These are phyloP conservation scores for Picea engelmannii DNA, from an alignment of 83 land plant species.

Conservation along the genomic window DNA sequence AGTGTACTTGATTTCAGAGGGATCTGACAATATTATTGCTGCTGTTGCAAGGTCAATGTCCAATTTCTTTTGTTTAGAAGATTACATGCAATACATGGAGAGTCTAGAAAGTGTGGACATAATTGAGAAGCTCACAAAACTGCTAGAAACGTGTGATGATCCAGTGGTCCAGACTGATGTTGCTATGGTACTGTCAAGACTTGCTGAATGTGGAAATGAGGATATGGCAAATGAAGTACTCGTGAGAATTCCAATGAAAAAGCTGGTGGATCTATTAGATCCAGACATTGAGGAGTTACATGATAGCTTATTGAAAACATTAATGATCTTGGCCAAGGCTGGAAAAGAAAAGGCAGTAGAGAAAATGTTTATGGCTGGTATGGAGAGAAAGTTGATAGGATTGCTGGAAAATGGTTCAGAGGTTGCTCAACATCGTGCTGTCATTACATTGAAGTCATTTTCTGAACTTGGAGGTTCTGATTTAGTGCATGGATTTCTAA, in stretches of 20 bases:
- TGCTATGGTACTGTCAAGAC: constrained; percentile 31
- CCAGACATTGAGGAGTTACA: constrained; percentile 39
- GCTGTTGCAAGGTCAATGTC: constrained; percentile 37
- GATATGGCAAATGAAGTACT: constrained; percentile 27
- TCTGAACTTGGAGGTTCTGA: constrained; percentile 35
- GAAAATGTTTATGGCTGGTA: constrained; percentile 26
- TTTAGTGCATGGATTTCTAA: constrained; percentile 19
- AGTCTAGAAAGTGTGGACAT: constrained; percentile 29
- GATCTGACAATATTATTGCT: constrained; percentile 19
- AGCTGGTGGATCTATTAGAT: constrained; percentile 30
- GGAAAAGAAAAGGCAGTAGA: constrained; percentile 32
- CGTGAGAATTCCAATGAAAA: constrained; percentile 23
- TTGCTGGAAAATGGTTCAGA: constrained; percentile 41
- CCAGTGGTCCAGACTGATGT: constrained; percentile 18
- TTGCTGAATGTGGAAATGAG: constrained; percentile 31
- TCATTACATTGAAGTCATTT: constrained; percentile 39
- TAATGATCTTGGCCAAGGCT: constrained; percentile 38
- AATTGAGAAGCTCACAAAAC: constrained; percentile 28
- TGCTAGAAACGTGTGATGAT: constrained; percentile 25
- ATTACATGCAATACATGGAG: constrained; percentile 24
- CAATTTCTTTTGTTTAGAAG: constrained; percentile 27
- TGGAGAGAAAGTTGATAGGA: constrained; percentile 32
- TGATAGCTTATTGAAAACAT: constrained; percentile 27
- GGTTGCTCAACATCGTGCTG: constrained; percentile 32
- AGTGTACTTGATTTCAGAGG: constrained; percentile 20